Conservation (phyloP, 495 filamentous ascomycete genomes). For the Aspergillus campestris region DNA sequence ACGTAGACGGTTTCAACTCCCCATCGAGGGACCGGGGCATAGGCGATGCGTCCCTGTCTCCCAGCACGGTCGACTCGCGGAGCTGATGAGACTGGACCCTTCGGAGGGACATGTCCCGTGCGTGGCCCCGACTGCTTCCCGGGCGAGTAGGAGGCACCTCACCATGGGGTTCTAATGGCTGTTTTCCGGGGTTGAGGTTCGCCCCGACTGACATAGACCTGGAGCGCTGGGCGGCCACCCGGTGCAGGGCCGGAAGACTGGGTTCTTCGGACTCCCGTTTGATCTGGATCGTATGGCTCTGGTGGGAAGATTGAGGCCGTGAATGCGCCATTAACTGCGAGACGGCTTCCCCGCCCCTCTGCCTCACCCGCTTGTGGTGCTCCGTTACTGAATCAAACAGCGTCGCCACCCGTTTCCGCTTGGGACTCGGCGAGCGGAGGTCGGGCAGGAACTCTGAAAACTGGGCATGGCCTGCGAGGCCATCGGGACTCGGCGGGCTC, state of each 20-base stretch:
- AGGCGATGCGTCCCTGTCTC: conserved; percentile 10
- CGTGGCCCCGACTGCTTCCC: conserved; percentile 12
- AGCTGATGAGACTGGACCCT: conserved; percentile 22
- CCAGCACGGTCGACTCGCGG: conserved; percentile 14
- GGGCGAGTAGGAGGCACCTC: conserved; percentile 9
- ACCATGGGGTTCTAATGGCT: conserved; percentile 6
- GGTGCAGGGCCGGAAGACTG: conserved; percentile 24
- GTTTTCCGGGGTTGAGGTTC: conserved; percentile 20
- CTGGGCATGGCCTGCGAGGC: conserved; percentile 8
- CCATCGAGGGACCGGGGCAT: conserved; percentile 10
- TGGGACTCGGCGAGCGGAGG: conserved; percentile 36
- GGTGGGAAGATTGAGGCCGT: conserved; percentile 25
- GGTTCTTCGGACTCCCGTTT: conserved; percentile 37
- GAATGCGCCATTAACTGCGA: conserved; percentile 46
- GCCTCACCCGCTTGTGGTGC: conserved; percentile 44
- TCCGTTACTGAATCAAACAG: conserved; percentile 55
- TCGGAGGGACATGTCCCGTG: conserved; percentile 7
- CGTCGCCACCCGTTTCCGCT: conserved; percentile 46
- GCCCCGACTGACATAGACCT: conserved; percentile 32
- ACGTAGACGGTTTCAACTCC: conserved; percentile 8
- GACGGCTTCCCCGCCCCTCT: conserved; percentile 47
- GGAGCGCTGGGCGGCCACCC: conserved; percentile 23
- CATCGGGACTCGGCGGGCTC: conserved; percentile 18
- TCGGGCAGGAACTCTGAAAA: conserved; percentile 35
- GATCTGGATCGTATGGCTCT: conserved; percentile 25